These are phyloP conservation scores for Strigomonas culicis DNA, from an alignment of 208 protist species.

Conservation along the genomic window DNA sequence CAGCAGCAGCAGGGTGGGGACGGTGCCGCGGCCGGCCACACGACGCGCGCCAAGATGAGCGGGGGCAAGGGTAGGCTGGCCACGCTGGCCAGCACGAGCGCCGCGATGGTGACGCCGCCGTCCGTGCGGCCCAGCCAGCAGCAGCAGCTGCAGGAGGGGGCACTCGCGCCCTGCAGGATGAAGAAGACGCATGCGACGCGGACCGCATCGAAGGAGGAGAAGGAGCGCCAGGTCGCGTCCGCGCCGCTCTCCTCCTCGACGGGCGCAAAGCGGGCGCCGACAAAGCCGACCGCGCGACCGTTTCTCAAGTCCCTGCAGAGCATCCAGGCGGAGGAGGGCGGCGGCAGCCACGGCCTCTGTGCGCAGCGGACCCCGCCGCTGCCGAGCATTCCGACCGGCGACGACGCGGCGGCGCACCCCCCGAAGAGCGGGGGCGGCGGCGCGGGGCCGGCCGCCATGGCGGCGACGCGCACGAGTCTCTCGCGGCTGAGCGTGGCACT, in stretches of 20 bases:
- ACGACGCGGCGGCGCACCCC: not conserved
- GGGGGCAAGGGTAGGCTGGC: not conserved
- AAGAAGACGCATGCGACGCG: not conserved
- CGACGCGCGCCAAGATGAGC: not conserved
- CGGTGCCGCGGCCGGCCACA: no score
- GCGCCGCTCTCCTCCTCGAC: not conserved
- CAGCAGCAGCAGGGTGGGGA: not conserved
- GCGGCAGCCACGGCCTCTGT: not conserved
- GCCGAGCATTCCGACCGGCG: not conserved
- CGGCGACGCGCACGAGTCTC: not conserved
- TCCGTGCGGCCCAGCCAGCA: conserved; percentile 10
- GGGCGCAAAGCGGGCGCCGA: not conserved
- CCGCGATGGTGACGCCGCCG: conserved; percentile 4
- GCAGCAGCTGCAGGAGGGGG: not conserved
- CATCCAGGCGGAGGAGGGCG: not conserved
- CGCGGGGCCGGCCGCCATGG: not conserved
- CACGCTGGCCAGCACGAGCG: not conserved
- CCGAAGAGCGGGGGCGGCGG: not conserved
- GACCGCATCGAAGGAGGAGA: no score
- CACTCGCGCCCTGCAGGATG: not conserved
- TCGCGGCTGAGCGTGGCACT: not conserved
- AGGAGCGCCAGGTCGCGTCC: not conserved
- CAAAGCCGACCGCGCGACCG: not conserved
- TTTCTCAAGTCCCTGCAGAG: not conserved
- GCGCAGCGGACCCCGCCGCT: not conserved